Evolutionary conservation across 1,284 basidiomycete species (phyloP).

Genomic region (Megacollybia platyphylla): DNA sequence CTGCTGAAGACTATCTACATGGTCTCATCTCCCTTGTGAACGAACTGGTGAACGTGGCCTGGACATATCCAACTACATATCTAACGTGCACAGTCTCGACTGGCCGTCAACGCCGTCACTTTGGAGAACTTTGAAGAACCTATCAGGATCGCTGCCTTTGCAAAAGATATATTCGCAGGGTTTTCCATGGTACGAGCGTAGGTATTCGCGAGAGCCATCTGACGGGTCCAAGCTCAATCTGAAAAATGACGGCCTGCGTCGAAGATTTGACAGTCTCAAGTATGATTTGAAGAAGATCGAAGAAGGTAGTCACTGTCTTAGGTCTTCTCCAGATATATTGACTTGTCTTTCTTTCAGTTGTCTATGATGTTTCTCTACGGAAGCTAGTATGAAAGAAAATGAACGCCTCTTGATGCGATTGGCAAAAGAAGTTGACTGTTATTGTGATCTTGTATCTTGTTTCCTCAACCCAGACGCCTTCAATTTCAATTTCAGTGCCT

Average conservation of each 20-base stretch:
- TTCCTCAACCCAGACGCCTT: no score
- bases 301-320: slow-evolving; percentile 45
- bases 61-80: background rate
- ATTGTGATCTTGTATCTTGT: no score
- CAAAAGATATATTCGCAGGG: slow-evolving; percentile 71
- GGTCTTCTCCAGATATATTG: slow-evolving; percentile 1
- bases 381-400: slow-evolving; percentile 28
- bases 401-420: no score
- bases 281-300: slow-evolving; percentile 87
- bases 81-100: slow-evolving; percentile 43
- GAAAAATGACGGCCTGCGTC: slow-evolving; percentile 73
- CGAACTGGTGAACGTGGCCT: slow-evolving; percentile 47
- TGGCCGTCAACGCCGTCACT: slow-evolving; percentile 75
- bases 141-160: slow-evolving; percentile 66
- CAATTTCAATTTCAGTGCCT: no score
- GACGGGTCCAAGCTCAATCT: slow-evolving; percentile 53
- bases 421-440: no score
- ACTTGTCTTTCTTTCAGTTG: slow-evolving; percentile 33
- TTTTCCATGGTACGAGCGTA: slow-evolving; percentile 57
- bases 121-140: slow-evolving; percentile 74
- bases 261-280: slow-evolving; percentile 72
- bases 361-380: slow-evolving; percentile 74
- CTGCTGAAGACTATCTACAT: slow-evolving; percentile 79
- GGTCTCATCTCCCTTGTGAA: slow-evolving; percentile 72
- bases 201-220: background rate